phyloP scores from a whole-genome alignment of 495 filamentous ascomycete genomes.

The Hamigera avellanea region DNA sequence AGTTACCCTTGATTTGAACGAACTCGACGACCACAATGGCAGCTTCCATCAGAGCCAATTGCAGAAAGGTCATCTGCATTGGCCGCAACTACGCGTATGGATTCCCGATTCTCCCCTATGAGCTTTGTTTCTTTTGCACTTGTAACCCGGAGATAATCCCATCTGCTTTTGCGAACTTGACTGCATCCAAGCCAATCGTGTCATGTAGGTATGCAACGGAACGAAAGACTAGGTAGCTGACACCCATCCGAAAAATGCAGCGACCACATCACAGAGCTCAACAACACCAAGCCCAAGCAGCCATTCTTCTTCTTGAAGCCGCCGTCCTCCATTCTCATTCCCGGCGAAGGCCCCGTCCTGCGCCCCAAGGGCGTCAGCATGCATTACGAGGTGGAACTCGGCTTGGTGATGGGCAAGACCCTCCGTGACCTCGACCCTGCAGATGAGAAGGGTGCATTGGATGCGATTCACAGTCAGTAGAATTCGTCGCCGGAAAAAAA shows the following conservation, averaged over 20 bases:
- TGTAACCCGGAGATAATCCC: too few species aligned
- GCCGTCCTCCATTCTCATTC: slow-evolving; percentile 65
- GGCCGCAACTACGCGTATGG: slow-evolving; percentile 95
- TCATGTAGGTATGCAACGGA: too few species aligned
- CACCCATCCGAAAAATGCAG: slow-evolving; percentile 24
- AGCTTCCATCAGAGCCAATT: slow-evolving; percentile 38
- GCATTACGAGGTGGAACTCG: slow-evolving; percentile 95
- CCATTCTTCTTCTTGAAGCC: slow-evolving; percentile 99
- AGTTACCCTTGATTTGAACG: too few species aligned
- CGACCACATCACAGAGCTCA: slow-evolving; percentile 90
- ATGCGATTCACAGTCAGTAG: slow-evolving; percentile 38
- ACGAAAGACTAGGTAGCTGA: too few species aligned
- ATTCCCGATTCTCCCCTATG: too few species aligned
- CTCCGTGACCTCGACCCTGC: slow-evolving; percentile 59
- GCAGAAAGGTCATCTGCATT: slow-evolving; percentile 89
- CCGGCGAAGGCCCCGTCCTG: slow-evolving; percentile 68
- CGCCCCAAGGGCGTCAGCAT: slow-evolving; percentile 69
- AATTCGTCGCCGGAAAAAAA: background rate
- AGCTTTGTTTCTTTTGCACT: too few species aligned
- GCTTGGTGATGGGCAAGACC: slow-evolving; percentile 69
- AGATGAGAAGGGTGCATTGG: slow-evolving; percentile 40
- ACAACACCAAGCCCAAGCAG: slow-evolving; percentile 71
- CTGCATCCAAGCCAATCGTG: too few species aligned
- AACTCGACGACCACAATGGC: slow-evolving; percentile 15
- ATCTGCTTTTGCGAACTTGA: too few species aligned